Evolutionary conservation across 495 filamentous ascomycete species (phyloP), one percentile per base, ranked within the genome.

Genomic region (Xylaria palmicola): DNA sequence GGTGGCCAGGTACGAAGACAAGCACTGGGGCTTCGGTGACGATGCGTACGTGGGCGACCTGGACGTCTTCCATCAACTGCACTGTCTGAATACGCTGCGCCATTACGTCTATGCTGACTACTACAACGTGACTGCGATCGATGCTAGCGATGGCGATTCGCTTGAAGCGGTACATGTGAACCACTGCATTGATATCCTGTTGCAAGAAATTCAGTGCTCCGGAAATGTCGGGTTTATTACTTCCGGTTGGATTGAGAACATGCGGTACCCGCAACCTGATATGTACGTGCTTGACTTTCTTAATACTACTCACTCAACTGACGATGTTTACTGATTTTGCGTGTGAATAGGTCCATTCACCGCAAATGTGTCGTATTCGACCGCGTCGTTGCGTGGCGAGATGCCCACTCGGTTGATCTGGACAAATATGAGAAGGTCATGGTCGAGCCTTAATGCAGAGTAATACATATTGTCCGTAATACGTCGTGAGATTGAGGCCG

Each of bases 211-310:
- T 6, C 62, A 67, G 30, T 77, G 76, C 55, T 67, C 60, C 26
- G 69, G 66, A 0, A 74, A 72, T 41, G 62, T 74, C 20, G 72
- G 72, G 49, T 44, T 76, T 24, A 66, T 74, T 30, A 71, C 68
- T 17, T 67, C 65, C 30, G 65, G 74, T 37, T 77, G 72, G 74
- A 68, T 74, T 19, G 73, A 74, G 26, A 72, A 62, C 2, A 69
- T 74, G 32, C 40, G 65, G 4, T 56, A 60, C 30, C 75, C 74
- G 7, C 76, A 70, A 32, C 75, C 77, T 9, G 77, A 80, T 30
- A 75, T 77, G 62, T 70, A 45, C 49, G 66, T 62, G 3, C 24
- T n/a, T 22, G 4, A n/a, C n/a, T 13, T 51, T 43, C 22, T 30
- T 20, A 7, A 9, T 30, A 17, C 0, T 15, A n/a, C n/a, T 30